Conservation (phyloP, 805 yeast species). For the Ogataea nitratoaversa region DNA sequence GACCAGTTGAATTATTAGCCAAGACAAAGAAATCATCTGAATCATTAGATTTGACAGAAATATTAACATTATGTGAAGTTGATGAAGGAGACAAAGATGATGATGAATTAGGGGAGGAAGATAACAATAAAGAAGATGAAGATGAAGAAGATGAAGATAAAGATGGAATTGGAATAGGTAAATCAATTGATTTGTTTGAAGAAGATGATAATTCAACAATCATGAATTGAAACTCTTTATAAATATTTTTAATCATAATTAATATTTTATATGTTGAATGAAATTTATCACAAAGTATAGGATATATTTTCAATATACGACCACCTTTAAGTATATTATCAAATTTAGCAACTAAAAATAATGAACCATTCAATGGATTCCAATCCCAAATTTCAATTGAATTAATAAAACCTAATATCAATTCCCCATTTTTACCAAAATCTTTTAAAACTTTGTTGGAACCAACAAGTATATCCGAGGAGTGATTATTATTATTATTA, state of each 20-base stretch:
- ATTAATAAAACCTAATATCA: slow-evolving; percentile 26
- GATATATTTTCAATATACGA: slow-evolving; percentile 14
- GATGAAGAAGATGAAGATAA: too few relatives aligned
- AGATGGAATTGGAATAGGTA: slow-evolving; percentile 4
- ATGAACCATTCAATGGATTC: slow-evolving; percentile 25
- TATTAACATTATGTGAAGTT: slow-evolving; percentile 4
- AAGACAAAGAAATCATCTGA: slow-evolving; percentile 15
- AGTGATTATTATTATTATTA: not conserved
- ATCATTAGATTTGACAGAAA: slow-evolving; percentile 8
- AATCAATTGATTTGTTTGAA: not conserved
- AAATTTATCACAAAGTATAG: slow-evolving; percentile 22
- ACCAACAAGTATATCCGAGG: not conserved
- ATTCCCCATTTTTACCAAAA: slow-evolving; percentile 37
- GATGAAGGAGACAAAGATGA: too few relatives aligned
- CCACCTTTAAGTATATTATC: slow-evolving; percentile 11
- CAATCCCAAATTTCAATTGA: slow-evolving; percentile 39
- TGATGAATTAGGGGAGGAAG: too few relatives aligned
- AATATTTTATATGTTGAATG: slow-evolving; percentile 21
- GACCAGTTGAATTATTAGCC: slow-evolving; percentile 16
- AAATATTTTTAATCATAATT: slow-evolving; percentile 12
- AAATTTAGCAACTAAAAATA: slow-evolving; percentile 26
- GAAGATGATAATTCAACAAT: slow-evolving; percentile 5
- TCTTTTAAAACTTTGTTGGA: slow-evolving; percentile 18
- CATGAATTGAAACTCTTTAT: slow-evolving; percentile 15
- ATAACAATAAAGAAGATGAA: too few relatives aligned